Evolutionary conservation across 164 flowering plant genomes (phyloP), one percentile per base, ranked within the genome.

Genomic region (Cinnamomum micranthum): DNA sequence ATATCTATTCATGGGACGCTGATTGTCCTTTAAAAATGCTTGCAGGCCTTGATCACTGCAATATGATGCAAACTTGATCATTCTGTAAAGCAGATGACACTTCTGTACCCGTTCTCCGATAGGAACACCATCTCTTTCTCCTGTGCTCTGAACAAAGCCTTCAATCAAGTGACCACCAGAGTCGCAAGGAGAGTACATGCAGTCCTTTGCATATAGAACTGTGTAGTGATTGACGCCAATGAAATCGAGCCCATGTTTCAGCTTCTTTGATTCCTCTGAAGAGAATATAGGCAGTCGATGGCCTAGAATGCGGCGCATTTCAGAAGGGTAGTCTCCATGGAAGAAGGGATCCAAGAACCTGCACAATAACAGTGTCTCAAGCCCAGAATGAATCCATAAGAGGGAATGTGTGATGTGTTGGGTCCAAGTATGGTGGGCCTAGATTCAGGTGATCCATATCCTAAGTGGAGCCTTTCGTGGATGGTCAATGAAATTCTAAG

Each of bases 261-360:
- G 14, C 20, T 73, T 52, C 47, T 59, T 41, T 15, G 3, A 19
- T 55, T 85, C 87, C 24, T 79, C 75, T 0, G 22, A 14, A 10
- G 84, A 75, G 50, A 82, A 77, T 2, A 4, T 60, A 3, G 87
- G 85, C 19, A 85, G 23, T 17, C 74, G 41, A 15, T 50, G 52
- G 6, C 82, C 82, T 33, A 64, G 81, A 47, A 51, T 59, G 1
- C 58, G 62, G 9, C 64, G 77, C 85, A 85, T 82, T 55, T 82
- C 81, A 17, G 75, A 73, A 58, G 87, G 87, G 67, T 82, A 85
- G 50, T 82, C 78, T 20, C 87, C 87, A 64, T 66, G 58, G 17
- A 85, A 52, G 31, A 84, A 1, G n/a, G 87, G 87, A 77, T 85
- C 87, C 69, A 85, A 79, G 7, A 75, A 66, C 87, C 87, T 82